These are phyloP conservation scores for Choricystis sp. DNA, from an alignment of 139 green algal species.

Conservation along the genomic window DNA sequence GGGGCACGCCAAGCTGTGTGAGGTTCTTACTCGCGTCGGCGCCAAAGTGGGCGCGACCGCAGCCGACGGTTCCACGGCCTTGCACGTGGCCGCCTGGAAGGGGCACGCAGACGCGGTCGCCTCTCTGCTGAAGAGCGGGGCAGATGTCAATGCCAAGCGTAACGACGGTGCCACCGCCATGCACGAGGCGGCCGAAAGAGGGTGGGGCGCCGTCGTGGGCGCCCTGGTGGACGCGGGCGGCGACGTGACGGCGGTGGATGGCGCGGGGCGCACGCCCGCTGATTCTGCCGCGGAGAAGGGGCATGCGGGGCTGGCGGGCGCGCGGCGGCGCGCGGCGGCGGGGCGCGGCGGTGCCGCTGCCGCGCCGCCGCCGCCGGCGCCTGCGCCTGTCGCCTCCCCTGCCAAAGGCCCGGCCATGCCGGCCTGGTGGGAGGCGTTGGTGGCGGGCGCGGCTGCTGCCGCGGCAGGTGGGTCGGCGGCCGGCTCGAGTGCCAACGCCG, in stretches of 20 bases:
- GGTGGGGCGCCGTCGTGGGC: slow-evolving; percentile 1
- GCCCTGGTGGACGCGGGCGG: slow-evolving; percentile 7
- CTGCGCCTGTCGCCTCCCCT: neutral
- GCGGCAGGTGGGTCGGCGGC: neutral
- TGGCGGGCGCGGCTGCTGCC: neutral
- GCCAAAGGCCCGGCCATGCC: neutral
- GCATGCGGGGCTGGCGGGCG: neutral
- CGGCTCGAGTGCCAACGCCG: neutral
- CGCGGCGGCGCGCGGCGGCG: too few relatives aligned
- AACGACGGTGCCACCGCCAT: slow-evolving; percentile 14
- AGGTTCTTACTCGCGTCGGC: slow-evolving; percentile 2
- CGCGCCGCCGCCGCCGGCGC: too few relatives aligned
- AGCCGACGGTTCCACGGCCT: slow-evolving; percentile 13
- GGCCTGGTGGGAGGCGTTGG: neutral
- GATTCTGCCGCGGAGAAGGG: neutral
- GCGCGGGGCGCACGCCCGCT: neutral
- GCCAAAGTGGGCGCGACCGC: slow-evolving; percentile 3
- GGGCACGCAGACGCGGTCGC: slow-evolving; percentile 11
- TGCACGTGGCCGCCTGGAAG: slow-evolving; percentile 19
- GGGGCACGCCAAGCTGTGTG: slow-evolving; percentile 2
- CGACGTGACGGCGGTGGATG: neutral
- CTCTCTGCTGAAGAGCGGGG: slow-evolving; percentile 12
- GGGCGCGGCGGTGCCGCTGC: neutral
- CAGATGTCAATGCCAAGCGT: slow-evolving; percentile 5
- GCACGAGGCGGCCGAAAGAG: slow-evolving; percentile 12